Percentiles rank a stretch among this genome's conserved stretches.
phyloP scores from a whole-genome alignment of 1,139 yeast genomes.

The Komagataea norvegica region DNA sequence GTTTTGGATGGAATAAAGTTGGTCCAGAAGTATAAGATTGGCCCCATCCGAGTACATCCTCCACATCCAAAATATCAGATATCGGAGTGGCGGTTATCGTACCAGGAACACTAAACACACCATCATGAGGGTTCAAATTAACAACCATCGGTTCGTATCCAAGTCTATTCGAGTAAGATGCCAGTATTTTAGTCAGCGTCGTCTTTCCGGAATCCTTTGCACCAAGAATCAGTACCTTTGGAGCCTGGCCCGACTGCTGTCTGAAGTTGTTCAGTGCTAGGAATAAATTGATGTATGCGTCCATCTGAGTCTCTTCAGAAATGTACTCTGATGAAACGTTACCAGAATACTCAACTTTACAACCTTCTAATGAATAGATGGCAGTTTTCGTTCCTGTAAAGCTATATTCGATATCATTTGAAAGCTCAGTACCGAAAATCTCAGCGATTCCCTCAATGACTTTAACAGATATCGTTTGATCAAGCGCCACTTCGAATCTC shows the following conservation, averaged over 20 bases:
- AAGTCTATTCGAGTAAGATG: conserved; percentile 73
- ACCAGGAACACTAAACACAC: conserved; percentile 81
- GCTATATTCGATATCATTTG: conserved; percentile 59
- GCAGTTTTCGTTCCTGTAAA: conserved; percentile 56
- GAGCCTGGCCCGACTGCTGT: conserved; percentile 40
- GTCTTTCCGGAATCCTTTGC: conserved; percentile 75
- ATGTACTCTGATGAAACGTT: conserved; percentile 51
- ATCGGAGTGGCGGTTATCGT: conserved; percentile 80
- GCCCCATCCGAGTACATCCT: conserved; percentile 69
- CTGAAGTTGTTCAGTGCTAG: conserved; percentile 69
- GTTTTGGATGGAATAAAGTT: conserved; percentile 74
- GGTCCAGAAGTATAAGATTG: conserved; percentile 86
- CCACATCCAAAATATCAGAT: conserved; percentile 76
- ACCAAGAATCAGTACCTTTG: conserved; percentile 73
- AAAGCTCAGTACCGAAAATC: conserved; percentile 88
- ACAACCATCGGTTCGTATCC: conserved; percentile 63
- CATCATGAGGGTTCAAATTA: conserved; percentile 79
- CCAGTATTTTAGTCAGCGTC: conserved; percentile 59
- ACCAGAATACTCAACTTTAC: conserved; percentile 43
- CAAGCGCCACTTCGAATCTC: conserved; percentile 73
- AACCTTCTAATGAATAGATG: conserved; percentile 57
- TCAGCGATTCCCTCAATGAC: conserved; percentile 70
- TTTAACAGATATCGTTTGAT: conserved; percentile 50
- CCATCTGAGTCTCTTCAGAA: conserved; percentile 68
- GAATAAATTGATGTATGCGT: conserved; percentile 62